A percentile compares a stretch with the other conserved stretches of the same genome.
Evolutionary conservation across 148 eudicot genomes (phyloP).

Genomic region (Limonium bicolor): DNA sequence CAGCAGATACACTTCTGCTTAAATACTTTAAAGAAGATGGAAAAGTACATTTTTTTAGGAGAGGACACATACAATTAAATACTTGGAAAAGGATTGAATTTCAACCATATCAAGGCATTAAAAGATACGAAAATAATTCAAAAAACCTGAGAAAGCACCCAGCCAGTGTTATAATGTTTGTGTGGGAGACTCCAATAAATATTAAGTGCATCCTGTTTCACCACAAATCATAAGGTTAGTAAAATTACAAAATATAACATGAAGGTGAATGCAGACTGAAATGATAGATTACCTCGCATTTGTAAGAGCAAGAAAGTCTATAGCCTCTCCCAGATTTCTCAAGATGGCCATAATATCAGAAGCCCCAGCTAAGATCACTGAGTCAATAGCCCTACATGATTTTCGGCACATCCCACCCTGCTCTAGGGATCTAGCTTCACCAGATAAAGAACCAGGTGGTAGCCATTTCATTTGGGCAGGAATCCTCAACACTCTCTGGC

Average conservation of each 20-base stretch:
- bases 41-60: too few species aligned
- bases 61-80: too few species aligned
- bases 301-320: conserved; percentile 69
- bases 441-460: conserved; percentile 29
- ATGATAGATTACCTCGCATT: conserved; percentile 51
- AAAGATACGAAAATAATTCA: too few species aligned
- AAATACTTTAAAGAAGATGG: too few species aligned
- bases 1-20: too few species aligned
- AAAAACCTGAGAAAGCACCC: conserved; percentile 99
- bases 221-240: too few species aligned
- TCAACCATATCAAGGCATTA: too few species aligned
- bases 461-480: conserved; percentile 28
- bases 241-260: conserved; percentile 6
- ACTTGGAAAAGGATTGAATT: background rate
- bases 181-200: conserved; percentile 57
- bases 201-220: conserved; percentile 66
- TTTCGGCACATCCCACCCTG: conserved; percentile 29
- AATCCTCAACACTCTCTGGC: conserved; percentile 41
- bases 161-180: conserved; percentile 74
- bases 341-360: conserved; percentile 53
- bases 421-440: conserved; percentile 44
- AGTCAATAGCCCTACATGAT: conserved; percentile 27
- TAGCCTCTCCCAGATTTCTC: conserved; percentile 72
- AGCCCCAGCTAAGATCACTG: conserved; percentile 41
- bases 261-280: conserved; percentile 6